phyloP scores from a whole-genome alignment of 495 filamentous ascomycete genomes.

The Podospora conica region DNA sequence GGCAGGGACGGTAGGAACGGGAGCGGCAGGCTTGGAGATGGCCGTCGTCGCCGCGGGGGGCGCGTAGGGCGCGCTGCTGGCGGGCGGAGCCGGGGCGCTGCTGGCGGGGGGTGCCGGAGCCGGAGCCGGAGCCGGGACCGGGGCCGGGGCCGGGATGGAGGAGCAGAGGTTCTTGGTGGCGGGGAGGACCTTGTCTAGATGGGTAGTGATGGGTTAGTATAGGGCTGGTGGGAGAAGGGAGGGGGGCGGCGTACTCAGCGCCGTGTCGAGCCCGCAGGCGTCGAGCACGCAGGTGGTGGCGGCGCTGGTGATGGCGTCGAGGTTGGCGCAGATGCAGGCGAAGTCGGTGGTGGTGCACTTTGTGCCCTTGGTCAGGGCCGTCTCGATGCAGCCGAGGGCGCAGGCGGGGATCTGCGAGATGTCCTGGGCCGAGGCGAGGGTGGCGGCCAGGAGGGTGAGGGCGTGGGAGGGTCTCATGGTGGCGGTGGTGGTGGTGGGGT shows the following conservation, averaged over 20 bases:
- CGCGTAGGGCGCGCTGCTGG: slow-evolving; percentile 3
- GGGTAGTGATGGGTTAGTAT: background rate
- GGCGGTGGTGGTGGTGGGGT: slow-evolving; percentile 9
- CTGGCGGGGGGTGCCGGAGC: slow-evolving; percentile 9
- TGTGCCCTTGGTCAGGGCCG: slow-evolving; percentile 27
- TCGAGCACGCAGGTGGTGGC: slow-evolving; percentile 36
- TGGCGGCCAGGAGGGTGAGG: slow-evolving; percentile 29
- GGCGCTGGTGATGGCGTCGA: slow-evolving; percentile 22
- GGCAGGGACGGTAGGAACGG: slow-evolving; percentile 5
- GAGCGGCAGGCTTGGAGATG: slow-evolving; percentile 5
- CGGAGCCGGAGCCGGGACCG: background rate
- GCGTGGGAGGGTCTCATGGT: slow-evolving; percentile 35
- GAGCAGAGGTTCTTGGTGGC: slow-evolving; percentile 32
- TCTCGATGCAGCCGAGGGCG: slow-evolving; percentile 34
- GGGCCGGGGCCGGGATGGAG: slow-evolving; percentile 15
- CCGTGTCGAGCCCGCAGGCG: slow-evolving; percentile 29
- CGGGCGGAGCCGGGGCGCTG: slow-evolving; percentile 1
- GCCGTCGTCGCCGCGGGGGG: slow-evolving; percentile 1
- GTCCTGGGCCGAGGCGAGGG: slow-evolving; percentile 32
- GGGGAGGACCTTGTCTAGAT: slow-evolving; percentile 37
- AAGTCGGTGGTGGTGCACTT: slow-evolving; percentile 34
- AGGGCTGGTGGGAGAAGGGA: background rate
- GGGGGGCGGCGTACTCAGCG: slow-evolving; percentile 21
- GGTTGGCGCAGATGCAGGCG: slow-evolving; percentile 39
- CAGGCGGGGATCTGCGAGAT: slow-evolving; percentile 36